These are phyloP conservation scores for Volvox carteri DNA, from an alignment of 163 green algal genomes.

Conservation along the genomic window DNA sequence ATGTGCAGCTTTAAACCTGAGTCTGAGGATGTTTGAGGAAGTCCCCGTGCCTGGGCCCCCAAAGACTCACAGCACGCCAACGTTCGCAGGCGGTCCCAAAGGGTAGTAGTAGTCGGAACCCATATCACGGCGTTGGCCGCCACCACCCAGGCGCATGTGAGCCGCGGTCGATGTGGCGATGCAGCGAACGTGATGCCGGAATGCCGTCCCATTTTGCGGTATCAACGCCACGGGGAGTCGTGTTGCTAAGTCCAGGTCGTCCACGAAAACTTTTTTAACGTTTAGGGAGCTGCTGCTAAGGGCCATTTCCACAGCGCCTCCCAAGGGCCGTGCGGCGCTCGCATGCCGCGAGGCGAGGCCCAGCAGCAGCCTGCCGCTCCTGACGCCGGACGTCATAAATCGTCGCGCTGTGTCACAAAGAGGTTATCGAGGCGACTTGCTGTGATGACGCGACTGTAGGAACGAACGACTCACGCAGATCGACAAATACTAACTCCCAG, in stretches of 20 bases:
- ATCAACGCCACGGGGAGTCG: not conserved
- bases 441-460: too few relatives aligned
- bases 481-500: too few relatives aligned
- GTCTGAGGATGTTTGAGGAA: too few relatives aligned
- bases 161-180: not conserved
- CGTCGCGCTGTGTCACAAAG: not conserved
- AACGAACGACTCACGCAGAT: too few relatives aligned
- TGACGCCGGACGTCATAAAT: not conserved
- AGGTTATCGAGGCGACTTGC: too few relatives aligned
- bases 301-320: too few relatives aligned
- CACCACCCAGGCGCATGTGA: not conserved
- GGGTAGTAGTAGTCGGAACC: constrained; percentile 38
- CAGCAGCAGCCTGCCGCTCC: constrained; percentile 19
- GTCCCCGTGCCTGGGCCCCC: too few relatives aligned
- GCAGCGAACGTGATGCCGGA: not conserved
- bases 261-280: too few relatives aligned
- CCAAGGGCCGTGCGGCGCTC: not conserved
- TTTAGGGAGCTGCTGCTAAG: not conserved
- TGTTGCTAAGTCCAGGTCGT: not conserved
- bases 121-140: not conserved
- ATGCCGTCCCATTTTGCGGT: not conserved
- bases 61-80: constrained; percentile 53
- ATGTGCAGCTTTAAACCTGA: too few relatives aligned
- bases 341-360: constrained; percentile 12
- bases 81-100: not conserved